Conservation (phyloP, 73 alveolate species). For the Symbiodinium pilosum region DNA sequence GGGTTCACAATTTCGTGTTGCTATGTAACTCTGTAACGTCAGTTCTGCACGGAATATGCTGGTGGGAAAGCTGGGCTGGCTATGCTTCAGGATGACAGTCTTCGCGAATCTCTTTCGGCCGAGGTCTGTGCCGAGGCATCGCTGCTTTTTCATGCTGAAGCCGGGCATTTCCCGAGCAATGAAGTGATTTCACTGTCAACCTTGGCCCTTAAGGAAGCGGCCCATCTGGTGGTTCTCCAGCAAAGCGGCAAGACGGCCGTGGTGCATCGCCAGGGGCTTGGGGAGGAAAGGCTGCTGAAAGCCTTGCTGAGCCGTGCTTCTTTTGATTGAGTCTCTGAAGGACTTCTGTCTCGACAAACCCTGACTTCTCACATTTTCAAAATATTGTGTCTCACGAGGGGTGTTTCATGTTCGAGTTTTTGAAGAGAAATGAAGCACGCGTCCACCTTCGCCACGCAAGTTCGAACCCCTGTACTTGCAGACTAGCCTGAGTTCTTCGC, state of each 20-base stretch:
- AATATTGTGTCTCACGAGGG: too few species aligned
- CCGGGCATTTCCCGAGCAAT: too few species aligned
- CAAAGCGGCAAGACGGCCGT: neutral
- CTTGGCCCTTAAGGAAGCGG: neutral
- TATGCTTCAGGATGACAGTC: neutral
- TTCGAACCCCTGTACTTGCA: too few species aligned
- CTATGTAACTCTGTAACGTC: neutral
- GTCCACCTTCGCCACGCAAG: too few species aligned
- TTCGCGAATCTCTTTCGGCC: constrained; percentile 12
- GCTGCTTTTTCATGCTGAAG: too few species aligned
- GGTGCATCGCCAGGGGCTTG: neutral
- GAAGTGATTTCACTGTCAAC: too few species aligned
- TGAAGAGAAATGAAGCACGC: too few species aligned
- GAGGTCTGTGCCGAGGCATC: neutral
- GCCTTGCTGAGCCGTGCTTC: too few species aligned
- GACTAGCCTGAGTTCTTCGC: too few species aligned
- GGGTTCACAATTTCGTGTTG: neutral
- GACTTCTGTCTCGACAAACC: neutral
- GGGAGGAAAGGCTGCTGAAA: neutral
- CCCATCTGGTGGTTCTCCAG: neutral
- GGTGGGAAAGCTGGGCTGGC: neutral
- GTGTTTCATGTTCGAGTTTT: too few species aligned
- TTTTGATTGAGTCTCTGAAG: too few species aligned
- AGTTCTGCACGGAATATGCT: neutral
- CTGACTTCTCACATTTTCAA: too few species aligned